Evolutionary conservation across 129 eudicot genomes (phyloP).

Genomic region (Calendula officinalis): DNA sequence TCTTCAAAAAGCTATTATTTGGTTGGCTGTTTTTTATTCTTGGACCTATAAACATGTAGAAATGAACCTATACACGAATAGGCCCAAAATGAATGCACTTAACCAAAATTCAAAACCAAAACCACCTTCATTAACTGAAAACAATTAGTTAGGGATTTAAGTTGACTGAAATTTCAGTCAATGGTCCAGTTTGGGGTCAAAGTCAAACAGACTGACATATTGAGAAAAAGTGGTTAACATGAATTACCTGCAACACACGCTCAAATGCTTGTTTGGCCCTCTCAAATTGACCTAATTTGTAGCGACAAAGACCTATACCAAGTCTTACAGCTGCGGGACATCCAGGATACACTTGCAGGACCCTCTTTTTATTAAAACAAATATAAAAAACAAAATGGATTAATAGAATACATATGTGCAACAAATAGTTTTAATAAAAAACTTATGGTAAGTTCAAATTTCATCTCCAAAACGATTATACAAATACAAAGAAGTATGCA

Average conservation of each 20-base stretch:
- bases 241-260: conserved; percentile 88
- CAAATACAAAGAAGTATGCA: conserved; percentile 14
- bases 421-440: conserved; percentile 10
- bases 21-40: too few relatives aligned
- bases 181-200: too few relatives aligned
- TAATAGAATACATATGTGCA: conserved; percentile 7
- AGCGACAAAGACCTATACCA: conserved; percentile 94
- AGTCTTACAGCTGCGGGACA: conserved; percentile 94
- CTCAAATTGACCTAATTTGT: conserved; percentile 84
- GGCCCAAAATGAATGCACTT: too few relatives aligned
- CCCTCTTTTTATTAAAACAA: conserved; percentile 54
- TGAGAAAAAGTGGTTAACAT: conserved; percentile 4
- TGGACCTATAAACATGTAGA: too few relatives aligned
- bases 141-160: too few relatives aligned
- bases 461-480: conserved; percentile 14
- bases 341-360: conserved; percentile 80
- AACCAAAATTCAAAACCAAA: too few relatives aligned
- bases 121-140: too few relatives aligned
- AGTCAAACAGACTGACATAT: neutral
- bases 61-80: too few relatives aligned
- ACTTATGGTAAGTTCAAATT: conserved; percentile 1
- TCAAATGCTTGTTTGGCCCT: conserved; percentile 96
- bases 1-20: too few relatives aligned
- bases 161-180: too few relatives aligned
- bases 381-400: conserved; percentile 10